Evolutionary conservation across 352 stramenopile genomes (phyloP), one percentile per base, ranked within the genome.

Genomic region (Peronospora belbahrii): DNA sequence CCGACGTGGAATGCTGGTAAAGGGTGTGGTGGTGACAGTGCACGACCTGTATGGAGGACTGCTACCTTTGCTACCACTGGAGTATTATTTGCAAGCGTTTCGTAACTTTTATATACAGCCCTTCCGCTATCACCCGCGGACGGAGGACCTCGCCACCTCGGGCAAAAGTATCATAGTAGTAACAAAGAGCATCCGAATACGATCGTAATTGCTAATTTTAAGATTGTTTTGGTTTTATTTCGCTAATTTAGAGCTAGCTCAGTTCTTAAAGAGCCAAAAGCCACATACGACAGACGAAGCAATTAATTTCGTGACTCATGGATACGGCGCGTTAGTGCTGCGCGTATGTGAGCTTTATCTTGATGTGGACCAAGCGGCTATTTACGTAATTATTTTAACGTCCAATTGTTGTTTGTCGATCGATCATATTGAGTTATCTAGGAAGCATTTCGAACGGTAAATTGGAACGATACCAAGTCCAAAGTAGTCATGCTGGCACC

Each of bases 401-500:
- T n/a, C n/a, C n/a, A n/a, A n/a, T n/a, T n/a, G n/a, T n/a, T n/a
- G n/a, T n/a, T n/a, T n/a, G n/a, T n/a, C n/a, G n/a, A n/a, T 15
- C 44, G 11, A 19, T 28, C n/a, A 5, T 42, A 1, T 32, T 40
- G 34, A 31, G 22, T 47, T 10, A 9, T 17, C 22, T 38, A 88
- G 77, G 77, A 88, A 46, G 77, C 77, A 1, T 88, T 88, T 19
- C 77, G 72, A 4, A 62, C 64, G 23, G 57, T 88, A 11, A 70
- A 86, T 36, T 88, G 77, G 77, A 75, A 85, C 52, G 66, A 73
- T 25, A 83, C 68, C 14, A 74, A 74, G 32, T 83, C 71, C 23
- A 86, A 85, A 46, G 47, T 88, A 17, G 68, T 88, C 19, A 88
- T 88, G 77, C 52, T 88, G 18, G 72, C 64, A 1, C 77, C 77